These are phyloP conservation scores for Dacryopinax primogenitus DNA, from an alignment of 768 basidiomycete genomes.

Conservation along the genomic window DNA sequence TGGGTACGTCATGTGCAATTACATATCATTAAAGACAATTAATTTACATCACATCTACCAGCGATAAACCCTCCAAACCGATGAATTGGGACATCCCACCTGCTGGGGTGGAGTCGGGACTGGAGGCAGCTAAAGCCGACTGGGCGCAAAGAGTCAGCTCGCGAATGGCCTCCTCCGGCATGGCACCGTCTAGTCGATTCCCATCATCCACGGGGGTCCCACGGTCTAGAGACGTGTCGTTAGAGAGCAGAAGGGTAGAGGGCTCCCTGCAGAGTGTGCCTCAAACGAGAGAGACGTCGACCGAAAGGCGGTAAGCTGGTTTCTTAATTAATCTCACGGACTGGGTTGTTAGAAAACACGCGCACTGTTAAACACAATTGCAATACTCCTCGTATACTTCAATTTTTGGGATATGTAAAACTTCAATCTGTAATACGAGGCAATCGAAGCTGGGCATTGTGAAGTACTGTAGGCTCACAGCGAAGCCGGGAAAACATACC, in stretches of 20 bases:
- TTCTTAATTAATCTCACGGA: neutral
- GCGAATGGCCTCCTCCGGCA: neutral
- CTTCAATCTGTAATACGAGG: too few relatives aligned
- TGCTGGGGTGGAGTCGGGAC: neutral
- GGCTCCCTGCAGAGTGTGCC: too few relatives aligned
- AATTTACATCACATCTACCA: neutral
- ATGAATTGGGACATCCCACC: neutral
- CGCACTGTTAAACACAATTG: too few relatives aligned
- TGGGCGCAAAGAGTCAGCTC: neutral
- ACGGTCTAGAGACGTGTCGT: neutral
- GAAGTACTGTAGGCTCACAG: too few relatives aligned
- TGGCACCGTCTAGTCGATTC: neutral
- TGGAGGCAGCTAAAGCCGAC: neutral
- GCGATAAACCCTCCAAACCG: neutral
- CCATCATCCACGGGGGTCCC: neutral
- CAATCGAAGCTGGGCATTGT: too few relatives aligned
- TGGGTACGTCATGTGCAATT: neutral
- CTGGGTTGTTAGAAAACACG: neutral
- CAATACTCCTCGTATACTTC: too few relatives aligned
- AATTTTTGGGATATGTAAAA: too few relatives aligned
- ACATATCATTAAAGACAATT: neutral
- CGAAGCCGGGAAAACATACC: too few relatives aligned
- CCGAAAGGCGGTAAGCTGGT: neutral
- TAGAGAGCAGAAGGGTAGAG: neutral
- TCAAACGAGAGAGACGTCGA: neutral